Percentiles rank a stretch among this genome's conserved stretches.
These are phyloP conservation scores for Anaeromyces robustus DNA, from an alignment of 192 early-diverging fungal species.

Conservation along the genomic window DNA sequence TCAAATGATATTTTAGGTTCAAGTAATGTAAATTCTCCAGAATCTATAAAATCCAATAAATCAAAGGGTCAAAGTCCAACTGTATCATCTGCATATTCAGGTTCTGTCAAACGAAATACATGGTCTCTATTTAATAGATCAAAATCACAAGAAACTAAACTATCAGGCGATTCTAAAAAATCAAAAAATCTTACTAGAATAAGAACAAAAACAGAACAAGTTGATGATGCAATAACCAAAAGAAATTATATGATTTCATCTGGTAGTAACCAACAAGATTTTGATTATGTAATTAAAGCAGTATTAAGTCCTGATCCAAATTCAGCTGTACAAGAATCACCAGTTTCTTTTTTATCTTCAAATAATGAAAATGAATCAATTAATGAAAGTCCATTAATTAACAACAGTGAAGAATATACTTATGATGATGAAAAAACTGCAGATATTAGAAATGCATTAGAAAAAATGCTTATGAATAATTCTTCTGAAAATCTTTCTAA, in stretches of 20 bases:
- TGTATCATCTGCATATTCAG: neutral
- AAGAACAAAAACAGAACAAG: neutral
- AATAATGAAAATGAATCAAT: neutral
- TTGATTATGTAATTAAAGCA: neutral
- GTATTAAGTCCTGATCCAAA: neutral
- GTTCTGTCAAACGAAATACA: neutral
- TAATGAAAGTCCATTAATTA: neutral
- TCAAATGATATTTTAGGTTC: neutral
- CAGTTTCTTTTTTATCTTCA: neutral
- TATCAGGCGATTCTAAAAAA: neutral
- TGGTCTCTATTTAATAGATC: neutral
- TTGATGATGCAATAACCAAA: neutral
- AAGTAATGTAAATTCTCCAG: neutral
- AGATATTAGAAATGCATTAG: neutral
- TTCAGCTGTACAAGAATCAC: neutral
- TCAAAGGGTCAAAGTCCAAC: neutral
- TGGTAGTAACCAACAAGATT: neutral
- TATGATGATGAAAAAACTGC: neutral
- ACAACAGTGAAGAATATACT: neutral
- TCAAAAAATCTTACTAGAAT: neutral
- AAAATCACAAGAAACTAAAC: neutral
- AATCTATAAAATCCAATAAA: neutral
- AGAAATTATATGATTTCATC: neutral
- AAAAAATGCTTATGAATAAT: neutral
- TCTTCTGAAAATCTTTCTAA: neutral